Conservation (phyloP, 1,284 basidiomycete genomes). For the Chiua sp. region DNA sequence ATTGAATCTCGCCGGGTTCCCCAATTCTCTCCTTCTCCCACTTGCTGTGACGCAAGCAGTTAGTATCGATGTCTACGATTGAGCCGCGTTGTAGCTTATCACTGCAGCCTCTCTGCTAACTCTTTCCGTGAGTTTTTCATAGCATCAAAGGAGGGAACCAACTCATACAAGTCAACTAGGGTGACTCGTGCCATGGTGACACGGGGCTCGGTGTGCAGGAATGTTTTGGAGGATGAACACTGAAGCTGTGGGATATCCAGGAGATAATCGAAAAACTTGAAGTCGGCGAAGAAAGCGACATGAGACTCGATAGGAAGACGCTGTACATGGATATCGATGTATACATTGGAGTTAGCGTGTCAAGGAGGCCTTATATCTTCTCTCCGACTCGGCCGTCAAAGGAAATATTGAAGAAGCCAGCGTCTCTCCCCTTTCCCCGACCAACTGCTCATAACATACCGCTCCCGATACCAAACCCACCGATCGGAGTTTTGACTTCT, state of each 20-base stretch:
- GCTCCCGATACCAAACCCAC: slow-evolving; percentile 5
- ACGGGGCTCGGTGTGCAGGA: slow-evolving; percentile 50
- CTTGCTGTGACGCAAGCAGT: neutral
- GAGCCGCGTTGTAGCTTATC: slow-evolving; percentile 40
- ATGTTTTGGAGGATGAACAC: slow-evolving; percentile 40
- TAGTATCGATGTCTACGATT: slow-evolving; percentile 41
- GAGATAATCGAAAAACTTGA: slow-evolving; percentile 51
- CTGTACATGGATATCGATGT: slow-evolving; percentile 57
- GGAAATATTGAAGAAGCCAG: slow-evolving; percentile 13
- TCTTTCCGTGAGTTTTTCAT: slow-evolving; percentile 47
- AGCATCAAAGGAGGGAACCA: slow-evolving; percentile 26
- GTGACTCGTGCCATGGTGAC: slow-evolving; percentile 56
- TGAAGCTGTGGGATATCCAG: slow-evolving; percentile 11
- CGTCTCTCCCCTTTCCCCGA: neutral
- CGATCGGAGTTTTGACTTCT: neutral
- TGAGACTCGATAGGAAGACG: slow-evolving; percentile 50
- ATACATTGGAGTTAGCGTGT: slow-evolving; percentile 49
- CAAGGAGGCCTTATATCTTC: slow-evolving; percentile 52
- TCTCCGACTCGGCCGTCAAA: slow-evolving; percentile 49
- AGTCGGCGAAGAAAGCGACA: slow-evolving; percentile 4
- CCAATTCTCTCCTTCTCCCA: neutral
- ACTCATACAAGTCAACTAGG: slow-evolving; percentile 43
- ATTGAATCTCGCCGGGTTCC: slow-evolving; percentile 13
- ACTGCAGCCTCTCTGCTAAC: slow-evolving; percentile 34
- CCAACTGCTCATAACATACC: neutral